Base-by-base conservation (phyloP, 225 moss, liverwort and hornwort species). In the Takakia lepidozioides region DNA sequence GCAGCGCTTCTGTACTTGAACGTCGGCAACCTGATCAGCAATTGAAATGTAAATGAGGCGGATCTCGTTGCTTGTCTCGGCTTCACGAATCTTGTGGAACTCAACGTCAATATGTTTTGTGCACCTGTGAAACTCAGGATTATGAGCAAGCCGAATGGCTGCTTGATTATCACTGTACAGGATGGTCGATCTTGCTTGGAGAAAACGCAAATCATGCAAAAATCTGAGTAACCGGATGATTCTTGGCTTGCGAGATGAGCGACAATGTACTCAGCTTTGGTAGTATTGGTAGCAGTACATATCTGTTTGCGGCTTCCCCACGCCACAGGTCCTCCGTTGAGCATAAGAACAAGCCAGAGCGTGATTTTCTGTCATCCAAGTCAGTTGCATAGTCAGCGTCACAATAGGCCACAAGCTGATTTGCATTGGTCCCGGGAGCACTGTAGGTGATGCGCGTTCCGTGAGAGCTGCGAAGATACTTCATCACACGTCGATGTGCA, bases 101-200 rank as follows among this genome's bases (percentile, higher is more conserved):
- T 58, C 8, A 2, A 25, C 22, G 16, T 47, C 47, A 48, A 29
- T 43, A 23, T 58, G 46, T 24, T 58, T 58, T 0, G 48, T 58
- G 18, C 35, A 1, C 28, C 4, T 14, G 25, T 58, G 46, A 37
- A 30, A 34, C 2, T 29, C 2, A 20, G 0, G 46, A 25, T 48
- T 48, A 10, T 58, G 45, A 30, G 32, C 58, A 34, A 48, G 42
- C 8, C 1, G 29, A 48, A 46, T 45, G 11, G 7, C 5, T 5
- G 7, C 5, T 34, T n/a, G n/a, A n/a, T n/a, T n/a, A n/a, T n/a
- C n/a, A n/a, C n/a, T n/a, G n/a, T n/a, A n/a, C n/a, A n/a, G 5
- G 11, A 13, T 34, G 5, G 32, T 34, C 32, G 11, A 34, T 5
- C 7, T 5, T 5, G 11, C 5, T 5, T 5, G 5, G 11, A n/a